Percentiles rank a stretch among this genome's conserved stretches.
These are phyloP conservation scores for Calonectria henricotiae DNA, from an alignment of 2,329 filamentous ascomycete species.

Conservation along the genomic window DNA sequence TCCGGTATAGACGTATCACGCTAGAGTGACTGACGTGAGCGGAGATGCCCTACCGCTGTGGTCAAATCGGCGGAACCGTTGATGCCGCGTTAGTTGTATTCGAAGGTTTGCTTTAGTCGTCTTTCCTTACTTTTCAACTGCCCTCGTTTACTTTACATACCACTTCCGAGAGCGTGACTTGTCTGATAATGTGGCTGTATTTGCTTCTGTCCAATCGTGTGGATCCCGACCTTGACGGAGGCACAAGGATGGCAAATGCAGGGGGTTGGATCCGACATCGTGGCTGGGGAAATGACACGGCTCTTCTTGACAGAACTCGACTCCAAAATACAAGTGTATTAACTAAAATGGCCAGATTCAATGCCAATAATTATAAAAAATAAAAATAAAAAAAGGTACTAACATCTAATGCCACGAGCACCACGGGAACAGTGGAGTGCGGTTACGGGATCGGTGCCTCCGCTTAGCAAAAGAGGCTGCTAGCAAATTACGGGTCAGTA, in stretches of 20 bases:
- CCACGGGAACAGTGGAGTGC: background rate
- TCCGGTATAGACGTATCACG: background rate
- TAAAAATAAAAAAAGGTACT: background rate
- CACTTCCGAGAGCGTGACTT: background rate
- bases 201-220: background rate
- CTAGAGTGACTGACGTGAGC: background rate
- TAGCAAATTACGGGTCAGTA: background rate
- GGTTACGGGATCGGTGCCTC: background rate
- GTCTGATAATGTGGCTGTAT: constrained; percentile 7
- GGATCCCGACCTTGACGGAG: background rate
- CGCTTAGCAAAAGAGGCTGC: background rate
- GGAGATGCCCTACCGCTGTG: background rate
- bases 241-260: background rate
- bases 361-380: background rate
- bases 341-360: background rate
- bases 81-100: no score
- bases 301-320: background rate
- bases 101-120: background rate
- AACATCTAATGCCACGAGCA: background rate
- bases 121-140: background rate
- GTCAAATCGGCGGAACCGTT: background rate
- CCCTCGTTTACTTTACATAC: background rate
- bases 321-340: background rate
- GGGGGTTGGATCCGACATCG: background rate
- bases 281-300: background rate